Evolutionary conservation across 148 eudicot species (phyloP).

Genomic region (Chenopodium formosanum): DNA sequence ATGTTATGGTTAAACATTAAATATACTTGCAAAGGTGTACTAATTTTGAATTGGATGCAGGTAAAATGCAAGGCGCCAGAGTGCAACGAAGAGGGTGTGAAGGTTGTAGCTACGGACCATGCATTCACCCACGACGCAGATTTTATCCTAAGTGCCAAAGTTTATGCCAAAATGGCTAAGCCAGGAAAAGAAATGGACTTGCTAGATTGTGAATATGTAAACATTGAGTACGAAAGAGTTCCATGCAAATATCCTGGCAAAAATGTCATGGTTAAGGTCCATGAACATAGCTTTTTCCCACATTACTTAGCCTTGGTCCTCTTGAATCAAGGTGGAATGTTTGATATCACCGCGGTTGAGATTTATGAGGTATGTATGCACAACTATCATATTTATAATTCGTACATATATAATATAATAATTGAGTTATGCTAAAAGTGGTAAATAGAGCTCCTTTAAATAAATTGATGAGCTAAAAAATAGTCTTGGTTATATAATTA

Average conservation of each 20-base stretch:
- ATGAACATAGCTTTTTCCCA: constrained; percentile 49
- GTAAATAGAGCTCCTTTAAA: too few species aligned
- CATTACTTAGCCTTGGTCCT: constrained; percentile 51
- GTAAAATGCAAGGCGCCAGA: constrained; percentile 58
- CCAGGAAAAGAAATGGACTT: constrained; percentile 42
- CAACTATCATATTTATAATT: too few species aligned
- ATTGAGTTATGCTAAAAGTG: too few species aligned
- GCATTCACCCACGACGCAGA: constrained; percentile 56
- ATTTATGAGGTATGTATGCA: constrained; percentile 15
- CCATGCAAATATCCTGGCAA: constrained; percentile 47
- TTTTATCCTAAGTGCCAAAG: constrained; percentile 51
- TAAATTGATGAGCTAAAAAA: too few species aligned
- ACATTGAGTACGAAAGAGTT: constrained; percentile 48
- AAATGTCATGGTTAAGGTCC: constrained; percentile 51
- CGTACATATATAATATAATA: too few species aligned
- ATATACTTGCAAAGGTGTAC: too few species aligned
- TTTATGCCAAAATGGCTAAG: constrained; percentile 47
- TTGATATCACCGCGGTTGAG: constrained; percentile 44
- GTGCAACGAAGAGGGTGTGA: constrained; percentile 60
- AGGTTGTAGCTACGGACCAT: constrained; percentile 61
- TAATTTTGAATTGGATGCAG: constrained; percentile 17
- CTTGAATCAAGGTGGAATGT: constrained; percentile 47
- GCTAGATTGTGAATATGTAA: constrained; percentile 49
- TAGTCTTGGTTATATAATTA: too few species aligned
- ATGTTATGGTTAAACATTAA: too few species aligned